Base-by-base conservation (phyloP, 352 stramenopile species). In the Phytophthora pluvialis region DNA sequence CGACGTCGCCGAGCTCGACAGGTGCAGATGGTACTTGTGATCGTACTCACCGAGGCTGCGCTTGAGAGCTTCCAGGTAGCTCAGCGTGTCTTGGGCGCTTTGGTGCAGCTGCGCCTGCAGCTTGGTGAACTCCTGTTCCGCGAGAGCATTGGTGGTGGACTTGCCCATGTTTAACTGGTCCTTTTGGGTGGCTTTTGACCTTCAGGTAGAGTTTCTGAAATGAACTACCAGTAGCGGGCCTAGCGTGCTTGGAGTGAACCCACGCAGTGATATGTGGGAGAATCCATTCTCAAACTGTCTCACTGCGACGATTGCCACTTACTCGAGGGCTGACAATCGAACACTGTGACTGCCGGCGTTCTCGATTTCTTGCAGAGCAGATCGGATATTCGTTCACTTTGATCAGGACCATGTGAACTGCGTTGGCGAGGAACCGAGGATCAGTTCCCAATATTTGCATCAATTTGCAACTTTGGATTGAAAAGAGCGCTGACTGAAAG, bases 31-130 rank as follows among this genome's bases (percentile, higher is more conserved):
- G 15, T 69, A 35, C 16, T 69, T 64, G 45, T 72, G 60, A 40
- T 75, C 62, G n/a, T 65, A 72, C 5, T 65, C 56, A 8, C 21
- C n/a, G 6, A 75, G 62, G 3, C 11, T 64, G 47, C 59, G 62
- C 50, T 75, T 75, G 4, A 72, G 50, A 11, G 56, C 50, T 25
- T 75, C 67, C 33, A 75, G 26, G 40, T 72, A 75, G 4, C 33
- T 56, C 33, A 54, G 2, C 0, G 45, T 48, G 18, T 66, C 52
- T 2, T 73, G 57, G 0, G 49, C 57, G 39, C 63, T 67, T 60
- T 76, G 68, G 29, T 73, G 60, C 31, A 76, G 40, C 12, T 66
- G 68, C 13, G 63, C 43, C 25, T 69, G 63, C 29, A 76, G 47
- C 33, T 72, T 76, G 16, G 58, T 63, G 31, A 66, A 59, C 26